A percentile compares a stretch with the other conserved stretches of the same genome.
Evolutionary conservation across 1,284 basidiomycete genomes (phyloP).

Genomic region (Peniophora sp.): DNA sequence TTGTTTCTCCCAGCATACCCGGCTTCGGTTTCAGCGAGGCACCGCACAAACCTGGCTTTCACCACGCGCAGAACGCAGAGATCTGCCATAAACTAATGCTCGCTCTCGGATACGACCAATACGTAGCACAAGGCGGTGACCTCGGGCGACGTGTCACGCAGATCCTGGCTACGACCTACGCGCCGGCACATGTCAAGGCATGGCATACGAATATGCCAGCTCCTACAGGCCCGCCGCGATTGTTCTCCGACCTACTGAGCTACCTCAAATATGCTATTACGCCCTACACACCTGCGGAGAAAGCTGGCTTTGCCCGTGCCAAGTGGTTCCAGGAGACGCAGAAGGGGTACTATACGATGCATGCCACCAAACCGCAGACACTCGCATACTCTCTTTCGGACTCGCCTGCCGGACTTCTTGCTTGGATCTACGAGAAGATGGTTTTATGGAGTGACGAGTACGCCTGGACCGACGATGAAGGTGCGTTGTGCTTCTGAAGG

Average conservation of each 20-base stretch:
- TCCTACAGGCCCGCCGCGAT: constrained; percentile 10
- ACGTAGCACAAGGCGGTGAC: constrained; percentile 38
- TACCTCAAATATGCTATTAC: constrained; percentile 17
- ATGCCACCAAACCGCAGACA: constrained; percentile 27
- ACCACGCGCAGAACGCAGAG: background rate
- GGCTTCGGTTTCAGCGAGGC: constrained; percentile 30
- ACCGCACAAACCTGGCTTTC: constrained; percentile 26
- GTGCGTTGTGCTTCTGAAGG: constrained; percentile 11
- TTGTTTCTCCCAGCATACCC: constrained; percentile 36
- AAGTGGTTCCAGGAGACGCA: constrained; percentile 16
- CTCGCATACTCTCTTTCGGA: constrained; percentile 39
- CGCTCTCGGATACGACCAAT: constrained; percentile 35
- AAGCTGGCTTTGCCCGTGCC: constrained; percentile 13
- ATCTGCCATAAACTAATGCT: constrained; percentile 32
- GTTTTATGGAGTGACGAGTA: constrained; percentile 41
- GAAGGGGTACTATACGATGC: constrained; percentile 18
- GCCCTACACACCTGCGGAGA: constrained; percentile 15
- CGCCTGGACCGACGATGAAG: constrained; percentile 42
- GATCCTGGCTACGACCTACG: constrained; percentile 19
- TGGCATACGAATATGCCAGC: constrained; percentile 24
- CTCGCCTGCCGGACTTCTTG: constrained; percentile 46
- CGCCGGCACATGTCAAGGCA: constrained; percentile 22
- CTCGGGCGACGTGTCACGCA: constrained; percentile 30
- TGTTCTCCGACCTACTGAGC: constrained; percentile 16
- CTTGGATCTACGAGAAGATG: constrained; percentile 55